phyloP scores from a whole-genome alignment of 768 basidiomycete species.

The Tulasnella sp. region DNA sequence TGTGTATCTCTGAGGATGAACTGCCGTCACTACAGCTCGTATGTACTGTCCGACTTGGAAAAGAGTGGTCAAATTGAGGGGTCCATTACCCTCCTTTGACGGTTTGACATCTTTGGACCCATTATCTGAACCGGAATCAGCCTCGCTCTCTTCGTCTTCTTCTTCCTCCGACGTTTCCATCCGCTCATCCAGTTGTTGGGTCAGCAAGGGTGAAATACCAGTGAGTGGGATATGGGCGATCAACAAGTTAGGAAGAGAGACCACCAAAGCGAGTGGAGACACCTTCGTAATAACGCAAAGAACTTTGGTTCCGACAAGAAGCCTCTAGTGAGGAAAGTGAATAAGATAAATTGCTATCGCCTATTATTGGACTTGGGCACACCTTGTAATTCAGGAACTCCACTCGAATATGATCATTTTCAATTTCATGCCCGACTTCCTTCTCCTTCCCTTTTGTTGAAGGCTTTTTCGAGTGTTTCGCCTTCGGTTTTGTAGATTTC shows the following conservation, averaged over 20 bases:
- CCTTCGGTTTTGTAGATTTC: slow-evolving; percentile 29
- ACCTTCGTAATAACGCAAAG: slow-evolving; percentile 78
- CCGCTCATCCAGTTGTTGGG: slow-evolving; percentile 53
- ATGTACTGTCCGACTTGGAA: slow-evolving; percentile 64
- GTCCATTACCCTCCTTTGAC: slow-evolving; percentile 27
- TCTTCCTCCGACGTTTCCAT: slow-evolving; percentile 25
- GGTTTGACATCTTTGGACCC: slow-evolving; percentile 36
- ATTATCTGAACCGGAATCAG: slow-evolving; percentile 30
- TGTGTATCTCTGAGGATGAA: slow-evolving; percentile 54
- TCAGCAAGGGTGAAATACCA: slow-evolving; percentile 71
- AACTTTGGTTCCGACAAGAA: slow-evolving; percentile 72
- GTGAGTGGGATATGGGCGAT: slow-evolving; percentile 91
- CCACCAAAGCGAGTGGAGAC: slow-evolving; percentile 74
- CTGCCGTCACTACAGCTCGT: slow-evolving; percentile 56
- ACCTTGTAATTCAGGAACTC: slow-evolving; percentile 95
- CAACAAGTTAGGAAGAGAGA: slow-evolving; percentile 93
- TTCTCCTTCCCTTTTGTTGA: slow-evolving; percentile 37
- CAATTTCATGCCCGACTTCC: slow-evolving; percentile 25
- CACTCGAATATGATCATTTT: slow-evolving; percentile 42
- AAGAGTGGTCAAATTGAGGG: slow-evolving; percentile 18
- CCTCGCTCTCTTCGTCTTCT: slow-evolving; percentile 30
- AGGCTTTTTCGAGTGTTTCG: background rate
- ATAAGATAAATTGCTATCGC: slow-evolving; percentile 12
- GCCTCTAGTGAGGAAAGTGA: slow-evolving; percentile 36
- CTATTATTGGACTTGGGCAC: slow-evolving; percentile 13